phyloP scores from a whole-genome alignment of 495 filamentous ascomycete genomes.

The Trichoderma parareesei region DNA sequence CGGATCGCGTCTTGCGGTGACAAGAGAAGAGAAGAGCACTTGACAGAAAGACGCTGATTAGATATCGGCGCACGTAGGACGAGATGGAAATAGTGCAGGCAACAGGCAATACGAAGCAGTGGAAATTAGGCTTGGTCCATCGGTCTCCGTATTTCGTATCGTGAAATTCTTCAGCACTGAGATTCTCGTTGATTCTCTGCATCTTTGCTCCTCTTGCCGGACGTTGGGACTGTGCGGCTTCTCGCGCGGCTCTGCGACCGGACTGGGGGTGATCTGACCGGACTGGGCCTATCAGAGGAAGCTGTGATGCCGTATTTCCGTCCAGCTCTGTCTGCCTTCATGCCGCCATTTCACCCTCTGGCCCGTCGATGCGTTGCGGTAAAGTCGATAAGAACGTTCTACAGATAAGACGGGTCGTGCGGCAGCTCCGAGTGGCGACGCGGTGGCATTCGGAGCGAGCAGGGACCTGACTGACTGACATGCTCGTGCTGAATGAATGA shows the following conservation, averaged over 20 bases:
- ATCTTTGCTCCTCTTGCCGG: background rate
- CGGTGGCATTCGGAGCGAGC: no score
- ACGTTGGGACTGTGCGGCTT: background rate
- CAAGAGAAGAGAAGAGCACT: background rate
- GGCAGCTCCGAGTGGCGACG: no score
- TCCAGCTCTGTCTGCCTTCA: background rate
- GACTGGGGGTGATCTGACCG: background rate
- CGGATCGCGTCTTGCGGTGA: background rate
- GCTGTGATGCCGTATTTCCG: slow-evolving; percentile 1
- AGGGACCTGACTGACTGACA: no score
- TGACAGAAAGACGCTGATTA: background rate
- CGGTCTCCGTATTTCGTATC: background rate
- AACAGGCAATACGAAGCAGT: background rate
- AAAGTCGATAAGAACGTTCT: background rate
- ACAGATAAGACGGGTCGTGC: no score
- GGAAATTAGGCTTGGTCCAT: background rate
- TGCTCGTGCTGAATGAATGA: no score
- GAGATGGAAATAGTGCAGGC: background rate
- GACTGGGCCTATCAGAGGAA: background rate
- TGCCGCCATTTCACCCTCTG: background rate
- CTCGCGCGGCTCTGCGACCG: background rate
- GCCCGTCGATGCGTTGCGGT: background rate
- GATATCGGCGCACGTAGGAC: background rate
- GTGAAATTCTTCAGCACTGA: background rate
- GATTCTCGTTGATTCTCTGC: background rate